Evolutionary conservation across 208 protist genomes (phyloP), one percentile per base, ranked within the genome.

Genomic region (Acanthamoeba sp.): DNA sequence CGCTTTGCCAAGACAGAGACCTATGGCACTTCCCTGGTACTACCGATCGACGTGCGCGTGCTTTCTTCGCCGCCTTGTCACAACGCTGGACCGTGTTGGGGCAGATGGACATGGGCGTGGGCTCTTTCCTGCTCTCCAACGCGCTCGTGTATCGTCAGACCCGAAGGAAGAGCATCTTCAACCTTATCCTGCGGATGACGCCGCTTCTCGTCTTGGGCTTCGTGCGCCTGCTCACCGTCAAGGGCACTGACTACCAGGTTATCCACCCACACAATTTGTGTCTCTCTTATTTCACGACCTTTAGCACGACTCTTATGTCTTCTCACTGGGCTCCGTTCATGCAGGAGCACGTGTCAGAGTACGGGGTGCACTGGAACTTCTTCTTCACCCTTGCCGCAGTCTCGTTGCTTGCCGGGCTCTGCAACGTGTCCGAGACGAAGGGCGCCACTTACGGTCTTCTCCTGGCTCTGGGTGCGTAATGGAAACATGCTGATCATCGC

Each of bases 281-380:
- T 94, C 66, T n/a, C n/a, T n/a, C n/a, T n/a, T n/a, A n/a, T n/a
- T n/a, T n/a, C n/a, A n/a, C n/a, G n/a, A n/a, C n/a, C n/a, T n/a
- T n/a, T n/a, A n/a, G n/a, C n/a, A n/a, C n/a, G n/a, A n/a, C n/a
- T n/a, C n/a, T n/a, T n/a, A n/a, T n/a, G n/a, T 89, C 34, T 2
- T 89, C 9, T 55, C 2, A 69, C 12, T 12, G 22, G 6, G 5
- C 48, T 6, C 29, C n/a, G 40, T 14, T 20, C 50, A 94, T 42
- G 89, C 78, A 97, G 89, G 95, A 97, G 76, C 98, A 98, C 88
- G 97, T 97, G 1, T 94, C 71, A 73, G 98, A 98, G 73, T 98
- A 98, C 91, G 98, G 98, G 32, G 94, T 97, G n/a, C 98, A 98
- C 91, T 98, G 98, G 97, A 98, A 98, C 78, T 98, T 98, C 93